These are phyloP conservation scores for Penicillium vulpinum DNA, from an alignment of 2,329 filamentous ascomycete genomes.

Conservation along the genomic window DNA sequence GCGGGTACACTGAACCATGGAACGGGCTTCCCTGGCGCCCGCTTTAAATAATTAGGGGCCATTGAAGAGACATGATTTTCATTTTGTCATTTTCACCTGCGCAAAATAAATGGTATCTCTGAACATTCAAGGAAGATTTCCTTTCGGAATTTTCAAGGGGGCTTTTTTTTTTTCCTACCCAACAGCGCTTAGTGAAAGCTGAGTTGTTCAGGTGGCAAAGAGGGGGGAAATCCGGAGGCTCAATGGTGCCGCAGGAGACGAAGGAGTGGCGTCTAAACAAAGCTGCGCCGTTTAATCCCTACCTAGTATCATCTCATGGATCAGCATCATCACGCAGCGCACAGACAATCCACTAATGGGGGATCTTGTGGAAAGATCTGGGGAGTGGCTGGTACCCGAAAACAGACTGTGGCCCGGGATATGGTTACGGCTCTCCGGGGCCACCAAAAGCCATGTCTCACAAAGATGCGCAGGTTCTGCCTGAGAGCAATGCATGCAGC, in stretches of 20 bases:
- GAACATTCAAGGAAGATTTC: not conserved
- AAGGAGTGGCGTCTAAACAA: slow-evolving; percentile 24
- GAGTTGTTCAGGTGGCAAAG: slow-evolving; percentile 2
- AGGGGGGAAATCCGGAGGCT: slow-evolving; percentile 4
- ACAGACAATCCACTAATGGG: slow-evolving; percentile 22
- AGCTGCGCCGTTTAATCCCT: slow-evolving; percentile 19
- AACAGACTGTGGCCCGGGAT: not conserved
- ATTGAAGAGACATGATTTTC: slow-evolving; percentile 3
- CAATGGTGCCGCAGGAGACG: slow-evolving; percentile 14
- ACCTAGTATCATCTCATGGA: slow-evolving; percentile 15
- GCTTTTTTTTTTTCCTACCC: slow-evolving; percentile 7
- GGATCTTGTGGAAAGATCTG: slow-evolving; percentile 20
- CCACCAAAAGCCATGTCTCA: not conserved
- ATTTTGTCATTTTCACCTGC: not conserved
- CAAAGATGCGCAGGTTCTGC: slow-evolving; percentile 1
- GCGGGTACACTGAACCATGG: slow-evolving; percentile 36
- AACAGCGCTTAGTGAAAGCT: slow-evolving; percentile 24
- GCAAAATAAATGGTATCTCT: not conserved
- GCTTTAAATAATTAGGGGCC: slow-evolving; percentile 28
- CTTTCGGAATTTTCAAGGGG: not conserved
- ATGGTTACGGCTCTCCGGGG: slow-evolving; percentile 1
- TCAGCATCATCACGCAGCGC: slow-evolving; percentile 21
- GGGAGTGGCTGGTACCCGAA: slow-evolving; percentile 15
- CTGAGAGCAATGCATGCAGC: not conserved
- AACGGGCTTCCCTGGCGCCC: slow-evolving; percentile 23